Base-by-base conservation (phyloP, 495 filamentous ascomycete species). In the Lophiotrema nucula region DNA sequence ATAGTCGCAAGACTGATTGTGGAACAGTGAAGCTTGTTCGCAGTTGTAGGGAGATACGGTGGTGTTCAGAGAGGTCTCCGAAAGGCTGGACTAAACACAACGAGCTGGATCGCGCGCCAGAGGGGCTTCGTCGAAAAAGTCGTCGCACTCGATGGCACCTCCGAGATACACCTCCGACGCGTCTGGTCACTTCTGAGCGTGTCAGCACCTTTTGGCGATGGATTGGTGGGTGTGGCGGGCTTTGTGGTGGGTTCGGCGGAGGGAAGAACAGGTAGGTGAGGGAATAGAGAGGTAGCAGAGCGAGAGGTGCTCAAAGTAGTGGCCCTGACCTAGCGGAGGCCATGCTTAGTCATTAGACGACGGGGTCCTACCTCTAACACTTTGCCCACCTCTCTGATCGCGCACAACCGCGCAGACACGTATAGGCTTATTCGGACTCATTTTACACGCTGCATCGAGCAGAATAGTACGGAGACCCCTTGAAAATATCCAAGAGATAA, bases 371-470 rank as follows among this genome's bases (percentile, higher is more conserved):
- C 47, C 28, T 35, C 33, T 25, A 43, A 21, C 39, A 15, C 35
- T 24, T 16, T 16, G 48, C 54, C 19, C 47, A 48, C 60, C 33
- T 19, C 33, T 13, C 47, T 41, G 31, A 12, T 41, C 16, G 47
- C 25, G 41, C 50, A 56, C 52, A 45, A 21, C 57, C 63, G n/a
- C n/a, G n/a, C n/a, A n/a, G n/a, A n/a, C n/a, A n/a, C n/a, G n/a
- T n/a, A n/a, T n/a, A n/a, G n/a, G n/a, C n/a, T 53, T 70, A 45
- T 70, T 70, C 65, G 58, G 47, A 55, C 62, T 70, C 68, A 37
- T 68, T 70, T 47, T 38, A 45, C 50, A 19, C 38, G 47, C 47
- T 22, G 16, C 11, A 41, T 26, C 26, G 46, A 51, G 50, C n/a
- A 54, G 26, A 53, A n/a, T n/a, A n/a, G n/a, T n/a, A n/a, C n/a